Evolutionary conservation across 2,329 filamentous ascomycete genomes (phyloP), one percentile per base, ranked within the genome.

Genomic region (Dactylella cylindrospora): DNA sequence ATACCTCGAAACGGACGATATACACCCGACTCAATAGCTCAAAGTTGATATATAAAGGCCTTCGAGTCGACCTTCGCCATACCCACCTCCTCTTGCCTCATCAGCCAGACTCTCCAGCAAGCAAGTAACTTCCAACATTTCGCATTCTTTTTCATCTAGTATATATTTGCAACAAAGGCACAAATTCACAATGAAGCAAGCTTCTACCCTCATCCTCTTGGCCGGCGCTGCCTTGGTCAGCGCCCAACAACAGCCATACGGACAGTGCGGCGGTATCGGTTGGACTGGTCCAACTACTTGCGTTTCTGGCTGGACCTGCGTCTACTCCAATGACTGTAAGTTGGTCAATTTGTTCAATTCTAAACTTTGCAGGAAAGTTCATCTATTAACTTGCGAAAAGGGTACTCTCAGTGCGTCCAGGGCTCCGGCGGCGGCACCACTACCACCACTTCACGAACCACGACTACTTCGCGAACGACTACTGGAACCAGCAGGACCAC

Each of bases 241-340:
- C 33, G 66, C 53, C 28, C 66, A 67, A 29, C 32, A 51, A 23
- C 32, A 25, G 15, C 40, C 50, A 15, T 66, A 31, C 8, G 61
- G 35, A 2, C 70, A 70, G 5, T 68, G 68, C 33, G 74, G 73
- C 26, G 75, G 66, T 13, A 33, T 39, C 15, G 64, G 66, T 32
- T 65, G 53, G 38, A 53, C 52, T 45, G 66, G 67, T 3, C 46
- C 54, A 4, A 70, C 61, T 7, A 46, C 51, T 19, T 69, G 67
- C 52, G 61, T 53, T 13, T 50, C 65, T 13, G 62, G 66, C 7
- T 66, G 43, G 15, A 39, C 41, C 3, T 66, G 64, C 44, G 23
- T 29, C n/a, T 43, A 40, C 19, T 50, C 57, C 12, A 66, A 66
- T 38, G 64, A 66, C 4, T 66, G n/a, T 31, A 23, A 12, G 20